These are phyloP conservation scores for Phialocephala subalpina DNA, from an alignment of 2,329 filamentous ascomycete species.

Conservation along the genomic window DNA sequence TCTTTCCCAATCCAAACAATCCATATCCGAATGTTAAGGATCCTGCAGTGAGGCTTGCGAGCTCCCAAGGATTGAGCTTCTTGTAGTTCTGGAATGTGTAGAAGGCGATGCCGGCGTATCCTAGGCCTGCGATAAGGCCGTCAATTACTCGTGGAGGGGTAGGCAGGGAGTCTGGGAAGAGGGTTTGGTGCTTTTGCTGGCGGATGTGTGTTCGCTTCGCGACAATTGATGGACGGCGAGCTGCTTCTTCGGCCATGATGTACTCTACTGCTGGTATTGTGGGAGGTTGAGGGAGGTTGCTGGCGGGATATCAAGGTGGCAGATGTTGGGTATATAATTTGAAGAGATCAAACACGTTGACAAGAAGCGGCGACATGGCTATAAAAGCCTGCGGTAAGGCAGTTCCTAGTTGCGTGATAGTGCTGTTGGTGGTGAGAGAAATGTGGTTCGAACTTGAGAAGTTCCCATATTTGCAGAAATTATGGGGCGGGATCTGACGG, in stretches of 20 bases:
- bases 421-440: slow-evolving; percentile 9
- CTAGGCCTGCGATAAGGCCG: slow-evolving; percentile 19
- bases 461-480: not conserved
- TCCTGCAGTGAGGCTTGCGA: slow-evolving; percentile 19
- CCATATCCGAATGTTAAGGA: slow-evolving; percentile 21
- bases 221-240: slow-evolving; percentile 24
- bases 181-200: slow-evolving; percentile 21
- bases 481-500: not conserved
- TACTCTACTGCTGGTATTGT: not conserved
- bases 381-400: not conserved
- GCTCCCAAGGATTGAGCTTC: slow-evolving; percentile 20
- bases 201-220: slow-evolving; percentile 27
- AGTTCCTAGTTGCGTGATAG: slow-evolving; percentile 2
- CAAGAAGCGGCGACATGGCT: not conserved
- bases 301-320: not conserved
- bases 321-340: not conserved
- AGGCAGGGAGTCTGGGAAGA: slow-evolving; percentile 1
- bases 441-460: not conserved
- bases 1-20: slow-evolving; percentile 26
- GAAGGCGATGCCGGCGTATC: slow-evolving; percentile 23
- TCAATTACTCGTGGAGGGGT: slow-evolving; percentile 21
- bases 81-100: slow-evolving; percentile 17
- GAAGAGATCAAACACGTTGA: not conserved
- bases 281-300: not conserved
- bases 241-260: not conserved